A percentile compares a stretch with the other conserved stretches of the same genome.
Evolutionary conservation across 345 rosid genomes (phyloP).

Genomic region (Populus pruinosa): DNA sequence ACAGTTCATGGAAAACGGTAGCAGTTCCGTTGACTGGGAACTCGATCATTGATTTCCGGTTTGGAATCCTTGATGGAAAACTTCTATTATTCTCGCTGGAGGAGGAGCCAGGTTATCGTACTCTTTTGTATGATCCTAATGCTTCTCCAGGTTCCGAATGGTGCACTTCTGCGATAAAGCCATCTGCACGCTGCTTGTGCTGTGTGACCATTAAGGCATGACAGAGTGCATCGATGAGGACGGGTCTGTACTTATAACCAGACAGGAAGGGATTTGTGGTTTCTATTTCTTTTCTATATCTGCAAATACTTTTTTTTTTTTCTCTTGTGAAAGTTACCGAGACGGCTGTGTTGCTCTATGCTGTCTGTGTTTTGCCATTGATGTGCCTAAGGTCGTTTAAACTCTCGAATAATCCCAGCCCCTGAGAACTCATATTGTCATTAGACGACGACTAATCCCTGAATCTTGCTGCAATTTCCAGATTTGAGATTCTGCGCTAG

Average conservation of each 20-base stretch:
- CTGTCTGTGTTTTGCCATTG: too few relatives aligned
- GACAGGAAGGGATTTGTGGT: too few relatives aligned
- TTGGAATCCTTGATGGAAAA: constrained; percentile 70
- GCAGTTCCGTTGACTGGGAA: constrained; percentile 73
- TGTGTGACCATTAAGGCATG: constrained; percentile 73
- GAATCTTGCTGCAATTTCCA: too few relatives aligned
- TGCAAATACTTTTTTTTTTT: not conserved
- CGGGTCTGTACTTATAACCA: not conserved
- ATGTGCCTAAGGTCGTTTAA: too few relatives aligned
- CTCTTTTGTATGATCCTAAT: constrained; percentile 69
- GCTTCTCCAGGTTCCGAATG: constrained; percentile 72
- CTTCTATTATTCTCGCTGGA: constrained; percentile 64
- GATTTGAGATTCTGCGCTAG: too few relatives aligned
- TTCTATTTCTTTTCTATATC: not conserved
- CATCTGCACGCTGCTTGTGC: constrained; percentile 65
- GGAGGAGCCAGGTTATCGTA: constrained; percentile 47
- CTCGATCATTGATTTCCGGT: constrained; percentile 57
- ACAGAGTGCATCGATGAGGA: constrained; percentile 5
- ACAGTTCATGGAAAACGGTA: constrained; percentile 70
- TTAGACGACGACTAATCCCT: too few relatives aligned
- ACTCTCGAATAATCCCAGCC: too few relatives aligned
- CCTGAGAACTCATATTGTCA: too few relatives aligned
- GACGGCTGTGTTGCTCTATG: too few relatives aligned
- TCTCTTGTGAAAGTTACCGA: not conserved
- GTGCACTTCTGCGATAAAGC: constrained; percentile 63